Percentiles rank a stretch among this genome's conserved stretches.
Evolutionary conservation across 1,284 basidiomycete genomes (phyloP).

Genomic region (Trametes versicolor): DNA sequence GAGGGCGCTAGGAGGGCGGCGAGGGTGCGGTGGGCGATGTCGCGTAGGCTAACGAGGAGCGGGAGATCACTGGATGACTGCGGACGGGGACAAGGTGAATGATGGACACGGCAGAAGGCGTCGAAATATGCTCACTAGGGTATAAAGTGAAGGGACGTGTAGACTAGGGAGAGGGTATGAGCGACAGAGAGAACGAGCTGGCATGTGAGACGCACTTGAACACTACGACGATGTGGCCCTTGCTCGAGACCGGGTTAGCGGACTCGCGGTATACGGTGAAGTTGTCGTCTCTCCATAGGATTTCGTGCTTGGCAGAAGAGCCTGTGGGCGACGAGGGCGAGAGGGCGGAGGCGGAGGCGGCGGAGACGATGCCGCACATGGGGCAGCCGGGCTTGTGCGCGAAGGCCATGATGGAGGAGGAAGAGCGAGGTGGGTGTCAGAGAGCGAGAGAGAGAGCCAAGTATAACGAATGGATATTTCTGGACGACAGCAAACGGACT

Average conservation of each 20-base stretch:
- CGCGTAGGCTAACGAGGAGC: constrained; percentile 69
- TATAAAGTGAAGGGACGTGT: constrained; percentile 80
- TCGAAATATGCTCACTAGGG: constrained; percentile 56
- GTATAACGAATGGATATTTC: constrained; percentile 8
- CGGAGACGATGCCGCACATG: constrained; percentile 76
- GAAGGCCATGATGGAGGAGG: constrained; percentile 55
- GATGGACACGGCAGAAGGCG: neutral
- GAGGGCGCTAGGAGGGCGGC: constrained; percentile 54
- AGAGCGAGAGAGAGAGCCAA: constrained; percentile 1
- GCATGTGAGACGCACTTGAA: constrained; percentile 67
- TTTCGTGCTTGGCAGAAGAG: constrained; percentile 58
- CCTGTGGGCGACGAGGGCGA: constrained; percentile 57
- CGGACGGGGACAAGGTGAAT: constrained; percentile 9
- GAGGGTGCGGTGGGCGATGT: constrained; percentile 66
- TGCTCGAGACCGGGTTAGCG: constrained; percentile 71
- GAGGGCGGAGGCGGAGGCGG: constrained; percentile 53
- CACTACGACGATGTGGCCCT: constrained; percentile 73
- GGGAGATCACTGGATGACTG: constrained; percentile 81
- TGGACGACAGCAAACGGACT: neutral
- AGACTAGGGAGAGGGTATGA: constrained; percentile 52
- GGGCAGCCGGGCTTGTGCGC: constrained; percentile 73
- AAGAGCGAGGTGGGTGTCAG: neutral
- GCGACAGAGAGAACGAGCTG: constrained; percentile 2
- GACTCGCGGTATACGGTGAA: constrained; percentile 78
- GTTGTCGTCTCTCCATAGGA: constrained; percentile 79